Evolutionary conservation across 1,284 basidiomycete genomes (phyloP), one percentile per base, ranked within the genome.

Genomic region (Lentinula novae-zelandiae): DNA sequence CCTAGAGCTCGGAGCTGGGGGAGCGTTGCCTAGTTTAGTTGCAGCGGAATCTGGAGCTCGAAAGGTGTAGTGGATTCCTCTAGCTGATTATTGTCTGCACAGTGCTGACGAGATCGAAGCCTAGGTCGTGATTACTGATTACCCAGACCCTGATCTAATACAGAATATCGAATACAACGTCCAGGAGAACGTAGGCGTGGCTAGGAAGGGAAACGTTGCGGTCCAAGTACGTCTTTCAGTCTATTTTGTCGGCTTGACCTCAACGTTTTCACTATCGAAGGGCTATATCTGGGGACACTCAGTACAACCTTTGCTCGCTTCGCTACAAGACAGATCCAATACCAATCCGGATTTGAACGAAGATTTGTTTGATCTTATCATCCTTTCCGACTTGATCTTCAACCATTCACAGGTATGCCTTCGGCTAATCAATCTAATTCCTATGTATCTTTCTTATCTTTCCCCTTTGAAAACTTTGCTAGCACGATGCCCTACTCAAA

Each of bases 261-360:
- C 15, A 9, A n/a, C 9, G 9, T n/a, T 6, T 12, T 50, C 22
- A 13, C 10, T 66, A 31, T 31, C 8, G 27, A 60, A 93, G 86
- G 96, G 96, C 5, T 96, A 95, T 70, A 85, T 93, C 0, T 98
- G 96, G 96, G 96, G 96, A 0, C 79, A 82, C n/a, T 73, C 87
- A 1, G 78, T 88, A 0, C 66, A 79, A 1, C 71, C 78, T 0
- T 75, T 98, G 20, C 70, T 90, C 0, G 72, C 73, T 0, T 65
- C 73, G 6, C 69, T 85, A 71, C 17, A 52, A 68, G 2, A 17
- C 68, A 4, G 7, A 67, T 34, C 54, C 58, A 38, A 9, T 10
- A 2, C 36, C 3, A 27, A 22, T 38, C 36, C 7, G 5, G 1
- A 38, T 38, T 38, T 12, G 36, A 38, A 63, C 7, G 58, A 60